Evolutionary conservation across 495 filamentous ascomycete genomes (phyloP).

Genomic region (Jackrogersella multiformis): DNA sequence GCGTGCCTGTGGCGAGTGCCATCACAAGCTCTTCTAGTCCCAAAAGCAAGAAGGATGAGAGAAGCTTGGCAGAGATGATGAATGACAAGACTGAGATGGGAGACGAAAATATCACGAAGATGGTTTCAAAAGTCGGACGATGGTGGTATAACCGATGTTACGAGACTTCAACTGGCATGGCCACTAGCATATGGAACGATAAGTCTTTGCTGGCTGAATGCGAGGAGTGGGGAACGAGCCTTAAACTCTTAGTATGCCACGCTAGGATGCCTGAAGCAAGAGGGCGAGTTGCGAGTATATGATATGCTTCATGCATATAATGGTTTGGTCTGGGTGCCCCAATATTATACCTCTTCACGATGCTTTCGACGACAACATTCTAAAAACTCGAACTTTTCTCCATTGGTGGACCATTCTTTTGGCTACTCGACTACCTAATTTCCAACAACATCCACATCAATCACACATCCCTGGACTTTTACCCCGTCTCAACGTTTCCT

Average conservation of each 20-base stretch:
- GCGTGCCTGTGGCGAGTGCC: conserved; percentile 84
- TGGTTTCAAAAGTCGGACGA: conserved; percentile 88
- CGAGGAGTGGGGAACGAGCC: conserved; percentile 82
- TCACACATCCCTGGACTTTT: conserved; percentile 9
- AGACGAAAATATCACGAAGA: conserved; percentile 86
- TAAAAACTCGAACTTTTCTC: not conserved
- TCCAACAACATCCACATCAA: conserved; percentile 22
- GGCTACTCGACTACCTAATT: not conserved
- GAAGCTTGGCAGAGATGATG: conserved; percentile 75
- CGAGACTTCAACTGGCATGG: conserved; percentile 68
- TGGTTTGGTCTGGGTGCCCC: not conserved
- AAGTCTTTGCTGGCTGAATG: conserved; percentile 81
- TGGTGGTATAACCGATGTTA: conserved; percentile 98
- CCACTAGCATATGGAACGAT: conserved; percentile 82
- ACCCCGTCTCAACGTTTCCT: conserved; percentile 1
- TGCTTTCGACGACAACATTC: not conserved
- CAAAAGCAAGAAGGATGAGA: conserved; percentile 57
- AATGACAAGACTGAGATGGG: conserved; percentile 67
- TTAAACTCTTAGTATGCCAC: conserved; percentile 90
- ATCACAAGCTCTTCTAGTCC: conserved; percentile 54
- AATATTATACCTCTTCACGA: not conserved
- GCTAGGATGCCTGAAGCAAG: conserved; percentile 64
- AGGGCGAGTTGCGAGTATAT: conserved; percentile 57
- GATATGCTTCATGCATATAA: conserved; percentile 18
- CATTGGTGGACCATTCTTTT: not conserved